Conservation (phyloP, 1,139 yeast species). For the Geotrichum fermentans region DNA sequence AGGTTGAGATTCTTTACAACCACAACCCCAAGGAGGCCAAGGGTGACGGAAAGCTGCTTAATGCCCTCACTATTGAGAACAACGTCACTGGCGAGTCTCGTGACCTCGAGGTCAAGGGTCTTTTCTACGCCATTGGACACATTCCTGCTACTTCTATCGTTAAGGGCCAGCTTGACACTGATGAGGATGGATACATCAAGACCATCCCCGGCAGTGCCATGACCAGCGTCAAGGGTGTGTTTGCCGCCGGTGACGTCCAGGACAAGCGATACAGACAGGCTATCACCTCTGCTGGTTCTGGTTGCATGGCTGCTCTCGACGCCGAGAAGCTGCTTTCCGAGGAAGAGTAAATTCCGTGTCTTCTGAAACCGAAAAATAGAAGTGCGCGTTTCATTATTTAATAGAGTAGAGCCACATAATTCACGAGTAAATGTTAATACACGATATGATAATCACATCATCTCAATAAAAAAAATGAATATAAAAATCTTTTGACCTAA, state of each 20-base stretch:
- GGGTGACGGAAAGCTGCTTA: constrained; percentile 72
- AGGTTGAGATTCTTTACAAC: constrained; percentile 85
- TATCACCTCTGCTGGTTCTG: constrained; percentile 97
- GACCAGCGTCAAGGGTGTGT: constrained; percentile 88
- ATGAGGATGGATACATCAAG: constrained; percentile 79
- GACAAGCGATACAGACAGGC: constrained; percentile 98
- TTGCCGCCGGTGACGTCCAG: constrained; percentile 99
- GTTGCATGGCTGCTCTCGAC: constrained; percentile 98
- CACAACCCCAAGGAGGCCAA: constrained; percentile 81
- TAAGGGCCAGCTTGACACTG: constrained; percentile 71
- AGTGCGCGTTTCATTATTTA: background rate
- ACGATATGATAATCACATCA: background rate
- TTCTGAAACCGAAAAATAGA: no score
- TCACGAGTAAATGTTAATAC: background rate
- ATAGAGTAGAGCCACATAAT: background rate
- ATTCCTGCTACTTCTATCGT: constrained; percentile 88
- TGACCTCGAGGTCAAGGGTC: constrained; percentile 78
- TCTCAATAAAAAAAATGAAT: background rate
- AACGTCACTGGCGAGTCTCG: constrained; percentile 62
- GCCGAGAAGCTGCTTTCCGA: constrained; percentile 81
- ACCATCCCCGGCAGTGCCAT: constrained; percentile 84
- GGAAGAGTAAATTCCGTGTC: constrained; percentile 50
- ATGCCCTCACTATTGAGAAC: constrained; percentile 48
- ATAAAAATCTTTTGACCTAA: background rate
- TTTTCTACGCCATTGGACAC: constrained; percentile 97